Evolutionary conservation across 371 early-diverging fungal species (phyloP), one percentile per base, ranked within the genome.

Genomic region (Mortierella sp.): DNA sequence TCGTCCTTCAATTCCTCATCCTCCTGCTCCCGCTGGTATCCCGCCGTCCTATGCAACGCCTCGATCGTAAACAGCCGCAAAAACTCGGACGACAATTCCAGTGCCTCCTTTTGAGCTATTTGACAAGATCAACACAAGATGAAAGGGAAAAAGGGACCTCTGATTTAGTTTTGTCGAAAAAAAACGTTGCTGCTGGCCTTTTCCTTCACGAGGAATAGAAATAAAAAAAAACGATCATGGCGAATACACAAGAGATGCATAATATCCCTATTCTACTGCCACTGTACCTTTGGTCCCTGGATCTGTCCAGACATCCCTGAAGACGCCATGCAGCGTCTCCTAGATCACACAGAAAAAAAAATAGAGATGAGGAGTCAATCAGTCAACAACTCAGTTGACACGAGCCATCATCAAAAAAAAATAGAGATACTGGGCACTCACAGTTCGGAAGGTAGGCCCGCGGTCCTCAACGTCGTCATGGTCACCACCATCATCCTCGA

Each of bases 101-200:
- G 24, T 3, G 88, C 88, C 8, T 88, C 86, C 45, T 82, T 88
- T 11, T 80, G 79, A 9, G 66, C 88, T 88, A 70, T 5, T 31
- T 3, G 11, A 26, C 16, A 47, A 8, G 39, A 31, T 40, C 6
- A 45, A 45, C 26, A 19, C 16, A 43, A 41, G 22, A 70, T n/a
- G n/a, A 26, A 64, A 53, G 47, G 22, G 13, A 14, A 45, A 29
- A 43, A 26, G 55, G 34, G 45, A 48, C 16, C 24, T 13, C 14
- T 53, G 53, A 26, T 52, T 52, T 52, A 52, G 52, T 52, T 26
- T 52, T 26, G 24, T 2, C 6, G 2, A 55, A 10, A 50, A 8
- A 50, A 9, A 26, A 26, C 52, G 7, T 2, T 52, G 22, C 22
- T 48, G 48, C 11, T 24, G 52, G 11, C 26, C 7, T 9, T 9